Percentiles rank a stretch among this genome's conserved stretches.
These are phyloP conservation scores for Auriscalpium microsporum DNA, from an alignment of 768 basidiomycete genomes.

Conservation along the genomic window DNA sequence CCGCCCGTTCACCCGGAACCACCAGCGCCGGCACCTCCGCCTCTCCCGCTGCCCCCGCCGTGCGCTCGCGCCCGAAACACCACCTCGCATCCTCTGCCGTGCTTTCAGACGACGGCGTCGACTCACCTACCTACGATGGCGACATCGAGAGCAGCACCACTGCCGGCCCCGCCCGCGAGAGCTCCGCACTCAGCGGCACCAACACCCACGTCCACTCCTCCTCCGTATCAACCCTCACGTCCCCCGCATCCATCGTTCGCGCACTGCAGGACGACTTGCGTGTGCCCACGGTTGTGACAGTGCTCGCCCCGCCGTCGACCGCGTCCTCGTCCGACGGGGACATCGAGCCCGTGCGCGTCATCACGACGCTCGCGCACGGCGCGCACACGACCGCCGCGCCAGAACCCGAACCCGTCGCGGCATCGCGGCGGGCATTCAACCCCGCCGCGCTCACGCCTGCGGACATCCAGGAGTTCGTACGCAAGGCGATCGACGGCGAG, in stretches of 20 bases:
- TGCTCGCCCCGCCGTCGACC: conserved; percentile 4
- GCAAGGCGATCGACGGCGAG: conserved; percentile 66
- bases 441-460: conserved; percentile 60
- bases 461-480: conserved; percentile 76
- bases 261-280: conserved; percentile 2
- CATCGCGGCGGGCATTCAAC: conserved; percentile 35
- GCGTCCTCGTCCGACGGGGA: conserved; percentile 14
- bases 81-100: conserved; percentile 36
- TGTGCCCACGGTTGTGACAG: neutral
- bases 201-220: conserved; percentile 18
- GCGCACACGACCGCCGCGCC: conserved; percentile 5
- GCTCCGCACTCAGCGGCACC: conserved; percentile 11
- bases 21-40: conserved; percentile 6
- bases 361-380: neutral
- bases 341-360: conserved; percentile 8
- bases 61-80: conserved; percentile 17
- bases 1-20: conserved; percentile 8
- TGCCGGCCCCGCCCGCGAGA: conserved; percentile 37
- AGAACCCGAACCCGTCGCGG: conserved; percentile 18
- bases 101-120: conserved; percentile 65
- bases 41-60: conserved; percentile 14
- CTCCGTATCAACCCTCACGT: conserved; percentile 15
- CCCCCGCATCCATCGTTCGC: conserved; percentile 4
- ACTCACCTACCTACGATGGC: conserved; percentile 86
- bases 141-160: conserved; percentile 78